Evolutionary conservation across 495 filamentous ascomycete species (phyloP), one percentile per base, ranked within the genome.

Genomic region (Platismatia glauca): DNA sequence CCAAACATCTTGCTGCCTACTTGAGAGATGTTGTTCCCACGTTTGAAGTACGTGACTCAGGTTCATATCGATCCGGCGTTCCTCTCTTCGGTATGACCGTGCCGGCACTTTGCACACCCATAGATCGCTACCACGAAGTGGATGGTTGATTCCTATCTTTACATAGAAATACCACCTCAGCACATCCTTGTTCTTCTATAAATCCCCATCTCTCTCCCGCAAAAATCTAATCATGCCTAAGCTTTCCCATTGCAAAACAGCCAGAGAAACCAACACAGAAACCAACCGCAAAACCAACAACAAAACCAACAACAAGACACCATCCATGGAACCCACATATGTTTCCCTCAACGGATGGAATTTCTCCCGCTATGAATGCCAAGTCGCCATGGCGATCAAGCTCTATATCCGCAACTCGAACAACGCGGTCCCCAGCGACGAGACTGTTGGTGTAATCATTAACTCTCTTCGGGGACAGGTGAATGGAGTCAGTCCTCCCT

Each of bases 401-500:
- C 60, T 37, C 4, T 61, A 61, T 9, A 31, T 61, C 50, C 27
- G 46, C 46, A 61, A 61, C 6, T 39, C 60, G 1, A 15, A 34
- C 18, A 53, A 53, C 29, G 37, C 37, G 9, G 16, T 27, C 12
- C 22, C 50, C n/a, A 53, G 16, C 31, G 60, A 61, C 27, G 60
- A 61, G 60, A 61, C 37, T 16, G 34, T 61, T 18, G 60, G 60
- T n/a, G 7, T 29, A 13, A 61, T 61, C 50, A 61, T 61, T 50
- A 61, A 53, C 29, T 53, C 50, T 20, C 50, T 53, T 16, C 0
- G 50, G 29, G 50, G 50, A 13, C 50, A 53, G 50, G 50, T 53
- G 50, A 53, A 53, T 53, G 50, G 50, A 53, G 50, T 53, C 29
- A 53, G 50, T 53, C 29, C 24, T n/a, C 50, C 29, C 50, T 5